These are phyloP conservation scores for Aspergillus luchuensis DNA, from an alignment of 2,329 filamentous ascomycete species.

Conservation along the genomic window DNA sequence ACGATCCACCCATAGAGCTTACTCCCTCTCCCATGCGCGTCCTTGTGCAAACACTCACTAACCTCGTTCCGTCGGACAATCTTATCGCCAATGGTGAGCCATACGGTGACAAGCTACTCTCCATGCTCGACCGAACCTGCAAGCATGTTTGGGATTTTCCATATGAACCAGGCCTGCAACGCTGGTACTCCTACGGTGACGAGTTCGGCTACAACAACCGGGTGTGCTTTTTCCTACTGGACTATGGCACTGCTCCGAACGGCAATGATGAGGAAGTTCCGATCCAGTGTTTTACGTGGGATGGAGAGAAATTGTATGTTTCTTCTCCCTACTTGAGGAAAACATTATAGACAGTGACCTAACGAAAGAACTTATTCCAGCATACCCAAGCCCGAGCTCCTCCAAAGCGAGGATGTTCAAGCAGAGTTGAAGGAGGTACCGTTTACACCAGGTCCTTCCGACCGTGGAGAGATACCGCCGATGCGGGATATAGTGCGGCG, in stretches of 20 bases:
- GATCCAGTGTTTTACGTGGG: background rate
- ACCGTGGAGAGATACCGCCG: background rate
- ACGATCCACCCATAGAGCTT: too few relatives aligned
- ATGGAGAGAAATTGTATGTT: background rate
- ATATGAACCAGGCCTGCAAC: background rate
- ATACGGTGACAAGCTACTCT: background rate
- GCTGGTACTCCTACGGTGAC: background rate
- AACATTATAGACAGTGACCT: too few relatives aligned
- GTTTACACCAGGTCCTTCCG: background rate
- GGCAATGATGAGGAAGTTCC: background rate
- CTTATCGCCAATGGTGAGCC: background rate
- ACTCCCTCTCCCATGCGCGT: background rate
- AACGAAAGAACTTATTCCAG: background rate
- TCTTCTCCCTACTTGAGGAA: background rate
- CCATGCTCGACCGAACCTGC: background rate
- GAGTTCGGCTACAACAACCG: background rate
- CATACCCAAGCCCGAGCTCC: background rate
- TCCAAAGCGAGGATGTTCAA: background rate
- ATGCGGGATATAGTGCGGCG: background rate
- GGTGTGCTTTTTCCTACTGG: background rate
- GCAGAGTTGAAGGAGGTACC: background rate
- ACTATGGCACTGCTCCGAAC: background rate
- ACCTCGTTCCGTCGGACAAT: background rate
- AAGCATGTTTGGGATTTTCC: background rate
- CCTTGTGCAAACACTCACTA: background rate